Conservation (phyloP, 192 early-diverging fungal genomes). For the Mortierella claussenii region DNA sequence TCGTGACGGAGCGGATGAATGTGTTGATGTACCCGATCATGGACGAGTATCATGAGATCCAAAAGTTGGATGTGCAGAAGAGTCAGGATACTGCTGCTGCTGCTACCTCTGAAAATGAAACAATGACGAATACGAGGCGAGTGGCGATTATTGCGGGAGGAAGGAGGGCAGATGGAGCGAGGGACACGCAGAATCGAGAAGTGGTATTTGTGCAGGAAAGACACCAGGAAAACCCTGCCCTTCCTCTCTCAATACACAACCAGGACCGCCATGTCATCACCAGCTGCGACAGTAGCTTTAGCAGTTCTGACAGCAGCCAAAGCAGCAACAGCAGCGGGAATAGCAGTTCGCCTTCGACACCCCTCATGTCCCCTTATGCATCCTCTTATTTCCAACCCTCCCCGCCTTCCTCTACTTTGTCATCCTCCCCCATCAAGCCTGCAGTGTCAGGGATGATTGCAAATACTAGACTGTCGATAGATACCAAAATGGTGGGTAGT, state of each 20-base stretch:
- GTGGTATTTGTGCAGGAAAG: background rate
- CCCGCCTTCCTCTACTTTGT: background rate
- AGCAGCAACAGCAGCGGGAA: background rate
- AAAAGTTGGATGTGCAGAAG: too few species aligned
- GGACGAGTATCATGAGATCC: slow-evolving; percentile 70
- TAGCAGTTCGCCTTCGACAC: background rate
- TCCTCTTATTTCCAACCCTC: too few species aligned
- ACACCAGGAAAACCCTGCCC: too few species aligned
- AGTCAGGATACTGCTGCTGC: background rate
- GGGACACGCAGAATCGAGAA: background rate
- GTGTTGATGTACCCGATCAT: slow-evolving; percentile 76
- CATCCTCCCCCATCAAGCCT: background rate
- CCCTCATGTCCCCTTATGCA: background rate
- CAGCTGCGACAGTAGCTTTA: too few species aligned
- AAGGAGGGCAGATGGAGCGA: background rate
- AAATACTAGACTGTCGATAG: background rate
- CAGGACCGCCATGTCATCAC: too few species aligned
- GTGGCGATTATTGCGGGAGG: background rate
- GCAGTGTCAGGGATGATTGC: background rate
- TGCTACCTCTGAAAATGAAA: too few species aligned
- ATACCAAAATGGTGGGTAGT: background rate
- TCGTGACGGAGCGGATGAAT: slow-evolving; percentile 78
- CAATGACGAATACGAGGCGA: background rate
- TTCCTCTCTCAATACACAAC: too few species aligned
- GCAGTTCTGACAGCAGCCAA: too few species aligned